Base-by-base conservation (phyloP, 176 grass and related monocot genomes). In the Pontederia paniculata region DNA sequence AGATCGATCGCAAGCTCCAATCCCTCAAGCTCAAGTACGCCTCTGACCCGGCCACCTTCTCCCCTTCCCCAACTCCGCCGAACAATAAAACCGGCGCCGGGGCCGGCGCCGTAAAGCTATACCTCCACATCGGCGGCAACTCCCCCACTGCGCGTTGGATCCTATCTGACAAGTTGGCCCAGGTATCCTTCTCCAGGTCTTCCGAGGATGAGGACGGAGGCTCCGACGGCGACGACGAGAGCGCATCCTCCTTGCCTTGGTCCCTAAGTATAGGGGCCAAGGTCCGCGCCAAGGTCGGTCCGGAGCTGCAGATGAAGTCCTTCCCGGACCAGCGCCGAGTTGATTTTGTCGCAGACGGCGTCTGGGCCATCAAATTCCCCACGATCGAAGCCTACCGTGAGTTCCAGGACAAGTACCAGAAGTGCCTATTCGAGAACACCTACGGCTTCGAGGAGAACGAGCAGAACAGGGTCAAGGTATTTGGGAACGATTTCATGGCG, bases 341-440 rank as follows among this genome's bases (percentile, higher is more conserved):
- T 8, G 93, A 98, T 49, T 91, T 91, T 65, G 69, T 91, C 28
- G 93, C 86, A 8, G 83, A 91, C 51, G 93, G 86, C 41, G 93
- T 98, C 15, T 91, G 93, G 93, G 86, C 86, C 9, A 70, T 98
- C 21, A 98, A 84, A 56, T 98, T 98, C 74, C 58, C 84, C 22
- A 65, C 83, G 49, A 54, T 72, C 0, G 71, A 88, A 11, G 86
- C 80, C 13, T 91, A 82, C 69, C 25, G 18, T 0, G 63, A 72
- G 14, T 98, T 98, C 83, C 83, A 75, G 54, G 60, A 77, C 18
- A 81, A 73, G 77, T 91, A 91, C 67, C 57, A 84, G 10, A 82
- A 76, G 56, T 97, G 91, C 9, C 52, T 90, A 0, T 97, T 97
- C 8, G 91, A 98, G 66, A 98, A 98, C 69, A 91, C 77, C 50